Conservation (phyloP, 2,329 filamentous ascomycete genomes). For the Xylariomycetidae sp. region DNA sequence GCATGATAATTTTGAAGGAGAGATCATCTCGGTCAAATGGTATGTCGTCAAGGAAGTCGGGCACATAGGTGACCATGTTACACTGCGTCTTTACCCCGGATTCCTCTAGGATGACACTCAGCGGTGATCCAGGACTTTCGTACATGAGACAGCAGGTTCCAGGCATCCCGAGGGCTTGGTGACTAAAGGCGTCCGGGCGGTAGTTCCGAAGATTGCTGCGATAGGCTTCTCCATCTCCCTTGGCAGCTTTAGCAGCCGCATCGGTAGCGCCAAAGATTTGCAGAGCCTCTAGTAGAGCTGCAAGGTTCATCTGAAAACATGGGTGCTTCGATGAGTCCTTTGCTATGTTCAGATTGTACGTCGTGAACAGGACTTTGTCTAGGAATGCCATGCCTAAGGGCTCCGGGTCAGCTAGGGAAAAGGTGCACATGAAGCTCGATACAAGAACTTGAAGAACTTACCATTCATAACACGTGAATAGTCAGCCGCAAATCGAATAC, state of each 20-base stretch:
- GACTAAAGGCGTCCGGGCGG: slow-evolving; percentile 72
- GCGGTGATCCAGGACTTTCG: slow-evolving; percentile 65
- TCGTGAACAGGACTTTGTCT: slow-evolving; percentile 83
- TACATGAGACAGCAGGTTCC: slow-evolving; percentile 86
- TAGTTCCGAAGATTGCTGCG: slow-evolving; percentile 58
- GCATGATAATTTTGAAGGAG: slow-evolving; percentile 93
- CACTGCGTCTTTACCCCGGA: slow-evolving; percentile 83
- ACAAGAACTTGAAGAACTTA: too few species aligned
- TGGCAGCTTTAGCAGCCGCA: slow-evolving; percentile 52
- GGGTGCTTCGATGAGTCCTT: slow-evolving; percentile 47
- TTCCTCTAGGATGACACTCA: slow-evolving; percentile 84
- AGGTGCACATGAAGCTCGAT: too few species aligned
- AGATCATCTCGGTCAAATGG: slow-evolving; percentile 79
- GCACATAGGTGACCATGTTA: slow-evolving; percentile 82
- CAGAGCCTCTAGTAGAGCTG: slow-evolving; percentile 84
- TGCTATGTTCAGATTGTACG: slow-evolving; percentile 64
- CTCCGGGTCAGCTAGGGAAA: too few species aligned
- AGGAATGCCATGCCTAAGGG: slow-evolving; percentile 75
- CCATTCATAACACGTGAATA: slow-evolving; percentile 90
- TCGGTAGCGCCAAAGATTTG: slow-evolving; percentile 92
- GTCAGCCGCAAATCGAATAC: slow-evolving; percentile 82
- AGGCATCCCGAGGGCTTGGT: slow-evolving; percentile 75
- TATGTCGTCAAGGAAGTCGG: slow-evolving; percentile 72
- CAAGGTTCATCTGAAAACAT: slow-evolving; percentile 81
- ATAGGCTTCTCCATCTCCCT: slow-evolving; percentile 55